Conservation (phyloP, 345 rosid genomes). For the Anacardium occidentale region DNA sequence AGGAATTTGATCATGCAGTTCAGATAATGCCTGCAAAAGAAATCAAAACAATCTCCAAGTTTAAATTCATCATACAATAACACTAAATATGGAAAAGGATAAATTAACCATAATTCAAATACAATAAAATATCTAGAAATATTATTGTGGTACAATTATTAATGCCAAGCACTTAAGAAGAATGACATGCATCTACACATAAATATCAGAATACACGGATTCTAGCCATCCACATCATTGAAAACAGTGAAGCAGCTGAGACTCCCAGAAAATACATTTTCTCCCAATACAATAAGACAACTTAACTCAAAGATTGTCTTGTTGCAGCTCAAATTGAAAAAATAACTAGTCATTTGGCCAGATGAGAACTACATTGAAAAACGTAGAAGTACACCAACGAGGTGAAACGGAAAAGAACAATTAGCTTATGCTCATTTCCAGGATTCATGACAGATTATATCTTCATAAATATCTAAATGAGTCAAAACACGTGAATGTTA, state of each 20-base stretch:
- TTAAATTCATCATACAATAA: background rate
- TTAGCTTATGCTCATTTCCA: background rate
- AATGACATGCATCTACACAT: background rate
- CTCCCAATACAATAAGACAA: background rate
- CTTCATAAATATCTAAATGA: background rate
- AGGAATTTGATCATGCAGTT: constrained; percentile 84
- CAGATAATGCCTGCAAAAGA: constrained; percentile 83
- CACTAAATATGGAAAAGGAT: background rate
- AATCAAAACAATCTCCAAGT: constrained; percentile 9
- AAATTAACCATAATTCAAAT: background rate
- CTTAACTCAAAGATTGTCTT: background rate
- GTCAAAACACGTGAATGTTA: background rate
- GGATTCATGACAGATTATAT: background rate
- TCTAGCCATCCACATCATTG: background rate
- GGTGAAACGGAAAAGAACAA: background rate
- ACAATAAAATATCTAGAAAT: background rate
- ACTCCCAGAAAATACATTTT: background rate
- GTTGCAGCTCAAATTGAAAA: background rate
- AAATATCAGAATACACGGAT: background rate
- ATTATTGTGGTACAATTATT: background rate
- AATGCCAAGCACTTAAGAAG: constrained; percentile 1
- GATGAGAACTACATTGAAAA: background rate
- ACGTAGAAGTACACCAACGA: background rate
- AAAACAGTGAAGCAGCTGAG: background rate
- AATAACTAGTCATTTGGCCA: background rate